phyloP scores from a whole-genome alignment of 2,329 filamentous ascomycete species.

The Sclerotinia spermophila region DNA sequence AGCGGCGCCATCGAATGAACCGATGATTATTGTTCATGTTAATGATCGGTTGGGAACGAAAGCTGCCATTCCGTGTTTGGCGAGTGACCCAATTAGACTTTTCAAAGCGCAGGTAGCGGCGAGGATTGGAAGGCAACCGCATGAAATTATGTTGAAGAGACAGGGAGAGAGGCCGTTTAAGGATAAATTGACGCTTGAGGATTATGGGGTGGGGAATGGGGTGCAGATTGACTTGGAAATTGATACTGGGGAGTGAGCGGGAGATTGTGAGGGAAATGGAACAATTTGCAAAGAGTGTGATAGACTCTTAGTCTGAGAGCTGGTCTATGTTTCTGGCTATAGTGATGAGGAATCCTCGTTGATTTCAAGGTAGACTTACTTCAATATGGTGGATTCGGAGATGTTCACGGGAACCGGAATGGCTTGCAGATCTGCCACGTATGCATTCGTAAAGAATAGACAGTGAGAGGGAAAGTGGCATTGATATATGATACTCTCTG shows the following conservation, averaged over 20 bases:
- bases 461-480: neutral
- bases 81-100: constrained; percentile 76
- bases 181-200: constrained; percentile 79
- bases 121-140: constrained; percentile 80
- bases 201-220: constrained; percentile 92
- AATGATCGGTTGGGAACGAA: constrained; percentile 98
- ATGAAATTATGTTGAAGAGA: constrained; percentile 87
- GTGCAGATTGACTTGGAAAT: constrained; percentile 48
- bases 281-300: too few species aligned
- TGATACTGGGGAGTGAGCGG: constrained; percentile 37
- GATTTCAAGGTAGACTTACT: neutral
- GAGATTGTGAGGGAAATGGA: neutral
- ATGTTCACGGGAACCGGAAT: neutral
- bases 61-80: constrained; percentile 83
- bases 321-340: neutral
- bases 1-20: constrained; percentile 48
- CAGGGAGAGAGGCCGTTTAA: constrained; percentile 94
- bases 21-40: constrained; percentile 91
- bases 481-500: neutral
- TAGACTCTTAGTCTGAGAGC: neutral
- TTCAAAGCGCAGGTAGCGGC: constrained; percentile 92
- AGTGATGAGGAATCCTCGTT: neutral
- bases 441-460: constrained; percentile 5
- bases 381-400: neutral
- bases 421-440: constrained; percentile 15